Evolutionary conservation across 208 protist species (phyloP), one percentile per base, ranked within the genome.

Genomic region (Leptomonas pyrrhocoris): DNA sequence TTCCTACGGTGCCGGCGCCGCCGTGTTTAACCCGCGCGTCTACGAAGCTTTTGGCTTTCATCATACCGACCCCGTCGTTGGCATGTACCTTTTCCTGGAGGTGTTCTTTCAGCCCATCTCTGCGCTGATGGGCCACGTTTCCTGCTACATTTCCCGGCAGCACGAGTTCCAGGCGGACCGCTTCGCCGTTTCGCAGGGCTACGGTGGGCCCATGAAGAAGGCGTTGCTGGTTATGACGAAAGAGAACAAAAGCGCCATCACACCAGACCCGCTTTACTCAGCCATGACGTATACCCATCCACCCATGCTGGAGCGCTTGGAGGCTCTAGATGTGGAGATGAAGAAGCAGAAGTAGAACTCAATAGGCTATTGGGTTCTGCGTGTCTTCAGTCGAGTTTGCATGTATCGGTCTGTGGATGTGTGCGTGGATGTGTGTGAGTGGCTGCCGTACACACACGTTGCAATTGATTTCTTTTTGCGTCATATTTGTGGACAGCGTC

Each of bases 241-340:
- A 61, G 80, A 89, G 59, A 96, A 95, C 78, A 89, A 93, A 40
- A 18, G 31, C 19, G 59, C 66, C 38, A 65, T 93, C 13, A 80
- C 80, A 2, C 81, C 89, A 3, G 91, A 98, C 60, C 77, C 77
- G 11, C 75, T 93, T 7, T 95, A 86, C 70, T 77, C 83, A 9
- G 81, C 83, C 27, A 83, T 94, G 19, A 82, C 82, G 46, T 84
- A 91, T 73, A 83, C 54, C 19, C 94, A 98, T 63, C 94, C 94
- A 15, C 75, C 88, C 1, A 57, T 89, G 36, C 40, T 78, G 34
- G 89, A 98, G 75, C 86, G 94, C 16, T 30, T 97, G 18, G 73
- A 54, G 34, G 86, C 88, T 2, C 87, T 98, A 28, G 82, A 88
- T 13, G 66, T 27, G 8, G 77, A 75, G 53, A 53, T 80, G 21